These are phyloP conservation scores for Alternaria gaisen DNA, from an alignment of 2,329 filamentous ascomycete species.

Conservation along the genomic window DNA sequence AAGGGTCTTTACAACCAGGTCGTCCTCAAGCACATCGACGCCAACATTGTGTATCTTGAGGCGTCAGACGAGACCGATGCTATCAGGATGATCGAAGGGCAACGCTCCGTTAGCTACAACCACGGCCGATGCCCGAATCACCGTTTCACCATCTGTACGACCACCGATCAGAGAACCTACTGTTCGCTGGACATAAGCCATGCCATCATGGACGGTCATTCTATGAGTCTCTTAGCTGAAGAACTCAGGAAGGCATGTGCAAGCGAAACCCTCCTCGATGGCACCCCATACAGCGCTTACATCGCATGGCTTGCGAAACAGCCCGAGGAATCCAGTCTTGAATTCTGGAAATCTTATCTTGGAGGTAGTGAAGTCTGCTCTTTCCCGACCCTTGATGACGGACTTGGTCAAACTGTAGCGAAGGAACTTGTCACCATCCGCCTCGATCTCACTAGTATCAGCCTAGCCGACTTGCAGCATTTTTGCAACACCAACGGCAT, in stretches of 20 bases:
- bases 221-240: slow-evolving; percentile 41
- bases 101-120: slow-evolving; percentile 37
- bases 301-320: slow-evolving; percentile 41
- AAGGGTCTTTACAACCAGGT: slow-evolving; percentile 46
- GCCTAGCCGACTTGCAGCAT: slow-evolving; percentile 37
- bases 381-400: slow-evolving; percentile 44
- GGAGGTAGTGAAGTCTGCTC: slow-evolving; percentile 43
- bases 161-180: slow-evolving; percentile 30
- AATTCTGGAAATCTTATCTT: slow-evolving; percentile 46
- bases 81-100: slow-evolving; percentile 28
- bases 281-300: slow-evolving; percentile 45
- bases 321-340: slow-evolving; percentile 35
- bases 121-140: slow-evolving; percentile 40
- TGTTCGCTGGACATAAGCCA: slow-evolving; percentile 48
- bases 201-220: slow-evolving; percentile 48
- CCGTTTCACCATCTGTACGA: slow-evolving; percentile 44
- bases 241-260: slow-evolving; percentile 43
- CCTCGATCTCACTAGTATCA: slow-evolving; percentile 39
- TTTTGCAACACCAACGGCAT: slow-evolving; percentile 56
- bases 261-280: slow-evolving; percentile 29
- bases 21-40: slow-evolving; percentile 38
- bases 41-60: slow-evolving; percentile 36
- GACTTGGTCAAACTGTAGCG: slow-evolving; percentile 17
- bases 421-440: slow-evolving; percentile 39
- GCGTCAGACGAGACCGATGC: slow-evolving; percentile 34